A percentile compares a stretch with the other conserved stretches of the same genome.
Evolutionary conservation across 306 rosid species (phyloP).

Genomic region (Cicer bijugum): DNA sequence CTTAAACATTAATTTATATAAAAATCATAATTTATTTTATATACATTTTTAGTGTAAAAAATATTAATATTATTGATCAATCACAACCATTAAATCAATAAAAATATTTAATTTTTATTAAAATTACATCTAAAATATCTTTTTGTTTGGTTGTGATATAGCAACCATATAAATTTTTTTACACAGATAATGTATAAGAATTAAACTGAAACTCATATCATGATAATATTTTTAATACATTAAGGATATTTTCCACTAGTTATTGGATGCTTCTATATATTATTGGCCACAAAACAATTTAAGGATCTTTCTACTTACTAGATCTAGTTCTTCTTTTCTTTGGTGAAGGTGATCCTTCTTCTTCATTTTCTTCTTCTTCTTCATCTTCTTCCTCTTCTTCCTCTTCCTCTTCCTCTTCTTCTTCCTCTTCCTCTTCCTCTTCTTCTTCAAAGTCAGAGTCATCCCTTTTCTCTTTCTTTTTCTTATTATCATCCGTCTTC

Average conservation of each 20-base stretch:
- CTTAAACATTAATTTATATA: too few relatives aligned
- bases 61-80: too few relatives aligned
- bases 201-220: too few relatives aligned
- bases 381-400: not conserved
- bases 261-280: too few relatives aligned
- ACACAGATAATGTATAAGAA: too few relatives aligned
- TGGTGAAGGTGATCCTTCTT: not conserved
- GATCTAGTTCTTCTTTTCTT: not conserved
- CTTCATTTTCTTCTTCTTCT: not conserved
- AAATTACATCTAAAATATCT: too few relatives aligned
- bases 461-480: not conserved
- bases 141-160: too few relatives aligned
- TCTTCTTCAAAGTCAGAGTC: not conserved
- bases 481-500: not conserved
- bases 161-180: rapidly evolving
- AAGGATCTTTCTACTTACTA: not conserved
- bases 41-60: too few relatives aligned
- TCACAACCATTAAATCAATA: too few relatives aligned
- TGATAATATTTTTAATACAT: too few relatives aligned
- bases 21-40: too few relatives aligned
- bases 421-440: not conserved
- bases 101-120: too few relatives aligned
- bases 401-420: rapidly evolving
- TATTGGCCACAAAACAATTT: not conserved
- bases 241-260: not conserved